Evolutionary conservation across 495 filamentous ascomycete species (phyloP).

Genomic region (Melanomma pulvis-pyrius): DNA sequence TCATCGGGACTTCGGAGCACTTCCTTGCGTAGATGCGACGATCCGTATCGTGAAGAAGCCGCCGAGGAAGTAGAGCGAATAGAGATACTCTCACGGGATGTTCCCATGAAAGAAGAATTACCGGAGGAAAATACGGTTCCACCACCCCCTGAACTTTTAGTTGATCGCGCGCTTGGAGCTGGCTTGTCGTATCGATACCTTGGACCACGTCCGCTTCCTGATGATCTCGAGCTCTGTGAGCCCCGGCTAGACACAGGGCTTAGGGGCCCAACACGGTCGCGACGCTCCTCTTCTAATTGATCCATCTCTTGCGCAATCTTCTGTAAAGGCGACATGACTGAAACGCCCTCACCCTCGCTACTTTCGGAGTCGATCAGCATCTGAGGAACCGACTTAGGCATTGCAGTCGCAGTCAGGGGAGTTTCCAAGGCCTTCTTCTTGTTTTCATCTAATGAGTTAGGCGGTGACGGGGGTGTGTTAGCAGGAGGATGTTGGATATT

Average conservation of each 20-base stretch:
- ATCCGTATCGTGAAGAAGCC: slow-evolving; percentile 61
- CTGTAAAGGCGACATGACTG: slow-evolving; percentile 63
- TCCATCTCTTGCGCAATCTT: slow-evolving; percentile 65
- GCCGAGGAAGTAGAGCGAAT: slow-evolving; percentile 70
- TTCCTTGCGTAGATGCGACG: slow-evolving; percentile 80
- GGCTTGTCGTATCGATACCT: slow-evolving; percentile 62
- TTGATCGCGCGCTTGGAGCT: slow-evolving; percentile 39
- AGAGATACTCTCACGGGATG: slow-evolving; percentile 60
- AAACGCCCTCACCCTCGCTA: slow-evolving; percentile 59
- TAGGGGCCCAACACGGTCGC: slow-evolving; percentile 49
- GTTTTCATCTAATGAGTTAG: slow-evolving; percentile 70
- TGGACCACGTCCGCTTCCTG: slow-evolving; percentile 38
- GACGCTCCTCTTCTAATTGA: slow-evolving; percentile 56
- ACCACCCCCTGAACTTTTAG: slow-evolving; percentile 51
- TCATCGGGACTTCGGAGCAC: slow-evolving; percentile 65
- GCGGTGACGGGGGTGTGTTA: slow-evolving; percentile 74
- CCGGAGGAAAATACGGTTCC: slow-evolving; percentile 66
- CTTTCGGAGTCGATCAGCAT: slow-evolving; percentile 61
- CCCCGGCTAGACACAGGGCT: slow-evolving; percentile 47
- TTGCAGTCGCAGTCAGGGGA: slow-evolving; percentile 30
- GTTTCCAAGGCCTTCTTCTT: slow-evolving; percentile 46
- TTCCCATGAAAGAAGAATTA: slow-evolving; percentile 55
- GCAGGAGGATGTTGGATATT: slow-evolving; percentile 82
- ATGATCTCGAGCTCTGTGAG: slow-evolving; percentile 52
- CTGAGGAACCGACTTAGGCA: slow-evolving; percentile 23